Evolutionary conservation across 768 basidiomycete genomes (phyloP).

Genomic region (Amanita jacksonii): DNA sequence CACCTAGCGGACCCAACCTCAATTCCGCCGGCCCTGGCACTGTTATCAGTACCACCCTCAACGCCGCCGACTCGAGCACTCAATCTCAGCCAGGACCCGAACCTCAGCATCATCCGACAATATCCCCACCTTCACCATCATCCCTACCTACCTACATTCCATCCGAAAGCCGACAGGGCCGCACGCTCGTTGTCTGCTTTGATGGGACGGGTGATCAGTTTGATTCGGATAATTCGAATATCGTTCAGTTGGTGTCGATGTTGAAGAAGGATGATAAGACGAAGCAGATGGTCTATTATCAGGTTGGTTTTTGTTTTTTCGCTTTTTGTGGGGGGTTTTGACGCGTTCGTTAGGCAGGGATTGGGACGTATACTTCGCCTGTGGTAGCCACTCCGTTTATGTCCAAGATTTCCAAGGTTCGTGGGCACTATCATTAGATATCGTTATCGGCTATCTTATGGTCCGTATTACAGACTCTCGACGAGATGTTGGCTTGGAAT

Average conservation of each 20-base stretch:
- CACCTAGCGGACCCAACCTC: too few species aligned
- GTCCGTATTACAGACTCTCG: constrained; percentile 21
- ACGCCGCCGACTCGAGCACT: too few species aligned
- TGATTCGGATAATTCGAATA: constrained; percentile 33
- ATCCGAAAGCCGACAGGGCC: constrained; percentile 14
- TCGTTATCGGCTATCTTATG: not conserved
- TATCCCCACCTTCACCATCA: too few species aligned
- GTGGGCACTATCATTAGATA: too few species aligned
- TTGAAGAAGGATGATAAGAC: constrained; percentile 40
- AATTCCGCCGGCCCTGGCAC: too few species aligned
- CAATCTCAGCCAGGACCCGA: too few species aligned
- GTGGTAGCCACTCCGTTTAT: constrained; percentile 33
- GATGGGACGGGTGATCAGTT: constrained; percentile 48
- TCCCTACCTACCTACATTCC: too few species aligned
- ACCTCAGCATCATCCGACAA: too few species aligned
- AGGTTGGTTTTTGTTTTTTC: too few species aligned
- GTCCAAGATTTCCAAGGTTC: constrained; percentile 31
- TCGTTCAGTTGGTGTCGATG: constrained; percentile 39
- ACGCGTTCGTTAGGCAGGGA: too few species aligned
- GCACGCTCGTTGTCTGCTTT: constrained; percentile 61
- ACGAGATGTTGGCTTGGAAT: constrained; percentile 39
- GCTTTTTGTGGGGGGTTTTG: too few species aligned
- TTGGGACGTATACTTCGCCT: constrained; percentile 41
- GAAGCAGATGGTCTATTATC: constrained; percentile 47
- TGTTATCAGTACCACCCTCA: too few species aligned